Evolutionary conservation across 2,329 filamentous ascomycete genomes (phyloP).

Genomic region (Apiospora sp.): DNA sequence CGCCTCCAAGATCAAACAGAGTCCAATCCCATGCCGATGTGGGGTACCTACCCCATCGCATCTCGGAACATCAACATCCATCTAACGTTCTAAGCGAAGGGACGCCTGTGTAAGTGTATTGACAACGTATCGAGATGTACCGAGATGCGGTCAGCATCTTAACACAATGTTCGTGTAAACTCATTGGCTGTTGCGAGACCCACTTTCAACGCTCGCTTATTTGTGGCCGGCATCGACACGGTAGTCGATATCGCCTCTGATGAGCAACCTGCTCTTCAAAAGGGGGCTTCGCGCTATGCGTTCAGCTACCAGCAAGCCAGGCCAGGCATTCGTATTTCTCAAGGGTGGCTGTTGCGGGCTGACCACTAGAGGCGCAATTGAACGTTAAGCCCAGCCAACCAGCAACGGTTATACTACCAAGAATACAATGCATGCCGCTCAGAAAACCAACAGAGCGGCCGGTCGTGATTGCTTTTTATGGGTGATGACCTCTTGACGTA

Average conservation of each 20-base stretch:
- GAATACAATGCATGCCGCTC: too few relatives aligned
- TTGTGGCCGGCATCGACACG: neutral
- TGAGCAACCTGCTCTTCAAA: neutral
- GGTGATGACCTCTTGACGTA: neutral
- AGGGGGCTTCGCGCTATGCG: neutral
- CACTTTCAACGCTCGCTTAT: neutral
- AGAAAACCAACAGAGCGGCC: neutral
- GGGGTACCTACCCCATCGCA: neutral
- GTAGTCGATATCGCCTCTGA: neutral
- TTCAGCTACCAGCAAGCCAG: neutral
- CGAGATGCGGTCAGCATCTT: neutral
- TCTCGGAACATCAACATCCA: constrained; percentile 2
- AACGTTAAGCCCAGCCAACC: too few relatives aligned
- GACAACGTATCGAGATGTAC: neutral
- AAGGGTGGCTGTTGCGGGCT: neutral
- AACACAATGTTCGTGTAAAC: neutral
- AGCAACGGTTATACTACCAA: too few relatives aligned
- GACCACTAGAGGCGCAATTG: too few relatives aligned
- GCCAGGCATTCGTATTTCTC: neutral
- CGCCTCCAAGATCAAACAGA: neutral
- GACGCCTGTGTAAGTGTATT: neutral
- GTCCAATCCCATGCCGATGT: neutral
- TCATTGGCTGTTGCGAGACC: neutral
- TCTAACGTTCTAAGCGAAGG: neutral
- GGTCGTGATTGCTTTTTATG: neutral